phyloP scores from a whole-genome alignment of 768 basidiomycete species.

The Tylopilus balloui region DNA sequence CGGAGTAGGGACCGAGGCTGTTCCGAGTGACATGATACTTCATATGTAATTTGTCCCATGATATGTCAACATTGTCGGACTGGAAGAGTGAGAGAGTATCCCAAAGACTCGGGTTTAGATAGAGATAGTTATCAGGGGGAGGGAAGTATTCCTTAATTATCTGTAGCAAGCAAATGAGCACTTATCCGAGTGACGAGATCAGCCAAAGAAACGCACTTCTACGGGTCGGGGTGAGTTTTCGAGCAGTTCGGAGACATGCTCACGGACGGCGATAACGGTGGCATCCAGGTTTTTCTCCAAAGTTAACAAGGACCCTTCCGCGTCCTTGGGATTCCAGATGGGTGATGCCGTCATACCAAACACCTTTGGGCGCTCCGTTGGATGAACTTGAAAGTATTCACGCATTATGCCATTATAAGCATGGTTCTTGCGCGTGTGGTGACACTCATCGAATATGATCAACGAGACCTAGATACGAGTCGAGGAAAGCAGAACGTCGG shows the following conservation, averaged over 20 bases:
- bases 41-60: constrained; percentile 55
- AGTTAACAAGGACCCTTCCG: constrained; percentile 53
- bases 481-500: background rate
- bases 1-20: constrained; percentile 70
- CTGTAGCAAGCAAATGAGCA: constrained; percentile 32
- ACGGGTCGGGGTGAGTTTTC: constrained; percentile 57
- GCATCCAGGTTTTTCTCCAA: constrained; percentile 72
- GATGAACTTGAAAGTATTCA: constrained; percentile 47
- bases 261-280: constrained; percentile 69
- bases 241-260: constrained; percentile 61
- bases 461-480: constrained; percentile 43
- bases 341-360: constrained; percentile 94
- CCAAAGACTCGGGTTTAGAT: constrained; percentile 55
- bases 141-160: constrained; percentile 52
- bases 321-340: constrained; percentile 74
- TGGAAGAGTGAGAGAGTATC: constrained; percentile 41
- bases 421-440: constrained; percentile 53
- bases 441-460: constrained; percentile 55
- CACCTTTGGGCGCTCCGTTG: constrained; percentile 61
- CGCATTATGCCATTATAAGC: constrained; percentile 57
- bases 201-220: constrained; percentile 46
- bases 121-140: constrained; percentile 50
- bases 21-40: constrained; percentile 58
- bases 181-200: background rate
- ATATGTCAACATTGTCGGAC: constrained; percentile 39